Percentiles rank a stretch among this genome's conserved stretches.
phyloP scores from a whole-genome alignment of 1,139 yeast species.

The Lodderomyces pseudojiufengensis region DNA sequence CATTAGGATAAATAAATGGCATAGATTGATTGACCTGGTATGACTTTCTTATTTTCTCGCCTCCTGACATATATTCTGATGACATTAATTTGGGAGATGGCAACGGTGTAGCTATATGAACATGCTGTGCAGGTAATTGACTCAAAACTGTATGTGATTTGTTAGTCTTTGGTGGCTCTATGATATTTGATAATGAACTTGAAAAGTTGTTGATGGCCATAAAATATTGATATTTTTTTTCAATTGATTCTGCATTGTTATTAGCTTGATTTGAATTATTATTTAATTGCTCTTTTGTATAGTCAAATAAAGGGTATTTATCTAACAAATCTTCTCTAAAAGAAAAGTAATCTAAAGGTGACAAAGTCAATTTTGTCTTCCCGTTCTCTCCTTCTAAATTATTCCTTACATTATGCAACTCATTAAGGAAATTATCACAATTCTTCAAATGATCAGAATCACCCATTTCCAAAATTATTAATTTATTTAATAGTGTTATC shows the following conservation, averaged over 20 bases:
- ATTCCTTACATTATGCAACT: slow-evolving; percentile 40
- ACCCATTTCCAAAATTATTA: slow-evolving; percentile 66
- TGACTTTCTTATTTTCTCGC: slow-evolving; percentile 65
- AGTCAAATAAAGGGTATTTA: slow-evolving; percentile 65
- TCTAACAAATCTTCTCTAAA: slow-evolving; percentile 72
- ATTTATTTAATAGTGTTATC: slow-evolving; percentile 54
- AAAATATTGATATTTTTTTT: slow-evolving; percentile 27
- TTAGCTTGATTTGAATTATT: no score
- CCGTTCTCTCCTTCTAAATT: slow-evolving; percentile 19
- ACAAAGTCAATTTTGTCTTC: slow-evolving; percentile 42
- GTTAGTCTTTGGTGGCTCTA: slow-evolving; percentile 58
- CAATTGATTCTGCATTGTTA: slow-evolving; percentile 11
- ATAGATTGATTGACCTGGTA: slow-evolving; percentile 76
- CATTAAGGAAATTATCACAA: slow-evolving; percentile 50
- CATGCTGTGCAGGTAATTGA: slow-evolving; percentile 57
- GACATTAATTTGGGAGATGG: slow-evolving; percentile 82
- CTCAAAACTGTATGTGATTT: slow-evolving; percentile 52
- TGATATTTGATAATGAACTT: slow-evolving; percentile 51
- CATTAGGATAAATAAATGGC: slow-evolving; percentile 71
- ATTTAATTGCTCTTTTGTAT: slow-evolving; percentile 4
- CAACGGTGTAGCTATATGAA: slow-evolving; percentile 85
- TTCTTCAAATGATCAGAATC: slow-evolving; percentile 36
- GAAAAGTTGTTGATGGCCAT: slow-evolving; percentile 45
- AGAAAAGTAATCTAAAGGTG: slow-evolving; percentile 78
- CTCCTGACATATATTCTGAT: slow-evolving; percentile 49